Evolutionary conservation across 2,329 filamentous ascomycete genomes (phyloP).

Genomic region (Passalora sequoiae): DNA sequence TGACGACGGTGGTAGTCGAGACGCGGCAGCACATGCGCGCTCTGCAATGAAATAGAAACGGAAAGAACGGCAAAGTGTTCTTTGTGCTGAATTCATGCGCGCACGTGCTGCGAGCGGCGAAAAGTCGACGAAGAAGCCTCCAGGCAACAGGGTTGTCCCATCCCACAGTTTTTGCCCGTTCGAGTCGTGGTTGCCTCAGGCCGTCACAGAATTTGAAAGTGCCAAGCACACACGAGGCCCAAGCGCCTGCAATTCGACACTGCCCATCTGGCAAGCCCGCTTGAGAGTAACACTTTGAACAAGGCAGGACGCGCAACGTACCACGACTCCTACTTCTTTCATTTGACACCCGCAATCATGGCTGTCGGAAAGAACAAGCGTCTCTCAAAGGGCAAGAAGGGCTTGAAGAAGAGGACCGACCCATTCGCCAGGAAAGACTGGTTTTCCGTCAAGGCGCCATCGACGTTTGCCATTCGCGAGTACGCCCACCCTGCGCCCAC

Average conservation of each 20-base stretch:
- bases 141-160: too few species aligned
- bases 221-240: too few species aligned
- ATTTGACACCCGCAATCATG: constrained; percentile 44
- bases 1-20: constrained; percentile 1
- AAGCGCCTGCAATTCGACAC: too few species aligned
- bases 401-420: constrained; percentile 99
- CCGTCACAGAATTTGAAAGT: not conserved
- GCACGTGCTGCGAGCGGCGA: too few species aligned
- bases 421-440: constrained; percentile 98
- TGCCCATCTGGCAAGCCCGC: not conserved
- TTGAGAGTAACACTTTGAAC: not conserved
- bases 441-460: constrained; percentile 97
- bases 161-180: not conserved
- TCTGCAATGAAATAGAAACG: not conserved
- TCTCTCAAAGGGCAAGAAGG: constrained; percentile 99
- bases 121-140: too few species aligned
- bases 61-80: constrained; percentile 5
- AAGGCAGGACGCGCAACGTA: constrained; percentile 17
- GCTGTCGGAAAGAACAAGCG: constrained; percentile 98
- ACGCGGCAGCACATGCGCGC: constrained; percentile 2
- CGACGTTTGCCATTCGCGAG: constrained; percentile 94
- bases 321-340: constrained; percentile 18
- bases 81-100: constrained; percentile 1
- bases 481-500: constrained; percentile 50
- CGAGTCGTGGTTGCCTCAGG: not conserved